Base-by-base conservation (phyloP, 345 rosid genomes). In the Brassica cretica region DNA sequence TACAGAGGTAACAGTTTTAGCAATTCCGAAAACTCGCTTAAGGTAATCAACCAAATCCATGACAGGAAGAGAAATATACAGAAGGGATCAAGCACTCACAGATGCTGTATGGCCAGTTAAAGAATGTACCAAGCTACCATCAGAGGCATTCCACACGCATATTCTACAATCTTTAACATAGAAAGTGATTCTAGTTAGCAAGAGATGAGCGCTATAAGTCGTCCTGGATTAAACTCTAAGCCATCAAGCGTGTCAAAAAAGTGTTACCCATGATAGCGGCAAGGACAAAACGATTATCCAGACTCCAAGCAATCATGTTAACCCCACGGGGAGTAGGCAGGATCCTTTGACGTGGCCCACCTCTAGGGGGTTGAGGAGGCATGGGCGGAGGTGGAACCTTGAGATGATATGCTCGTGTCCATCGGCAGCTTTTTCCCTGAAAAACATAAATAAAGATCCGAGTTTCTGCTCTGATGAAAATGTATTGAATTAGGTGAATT, bases 251-350 rank as follows among this genome's bases (percentile, higher is more conserved):
- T 76, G 69, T 76, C 69, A 72, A 59, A 41, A 35, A 18, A 79
- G 64, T 76, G 41, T 66, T 91, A 96, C 99, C 99, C 98, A 96
- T 96, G 64, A 89, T 90, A 78, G 99, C 99, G 19, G 99, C 99
- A 80, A 96, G 99, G 77, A 96, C 99, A 78, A 96, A 96, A 73
- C 99, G 94, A 83, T 96, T 96, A 83, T 96, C 98, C 49, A 96
- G 87, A 86, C 99, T 96, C 99, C 99, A 93, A 16, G 85, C 84
- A 53, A 96, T 89, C 99, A 93, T 96, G 84, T 91, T 96, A 60
- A 96, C 99, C 77, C 99, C 99, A 64, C 99, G 98, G 58, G 96
- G 99, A 72, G 97, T 96, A 70, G 99, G 99, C 74, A 93, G 89
- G 71, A 90, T 85, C 84, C 99, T 87, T 83, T 96, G 99, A 32